A percentile compares a stretch with the other conserved stretches of the same genome.
These are phyloP conservation scores for Canavalia ensiformis DNA, from an alignment of 306 rosid genomes.

Conservation along the genomic window DNA sequence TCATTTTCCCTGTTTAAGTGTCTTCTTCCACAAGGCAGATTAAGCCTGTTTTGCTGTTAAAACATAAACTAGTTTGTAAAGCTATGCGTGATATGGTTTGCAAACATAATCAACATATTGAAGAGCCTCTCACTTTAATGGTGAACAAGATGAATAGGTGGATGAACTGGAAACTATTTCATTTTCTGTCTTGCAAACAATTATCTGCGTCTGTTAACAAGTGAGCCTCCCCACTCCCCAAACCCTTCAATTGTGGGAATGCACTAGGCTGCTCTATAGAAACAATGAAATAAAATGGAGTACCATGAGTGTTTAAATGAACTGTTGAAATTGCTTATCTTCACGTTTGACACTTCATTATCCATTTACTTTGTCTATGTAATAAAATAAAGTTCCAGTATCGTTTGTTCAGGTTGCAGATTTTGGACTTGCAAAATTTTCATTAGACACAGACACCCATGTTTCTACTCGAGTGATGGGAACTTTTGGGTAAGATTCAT, in stretches of 20 bases:
- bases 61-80: not conserved
- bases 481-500: slow-evolving; percentile 67
- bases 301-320: slow-evolving; percentile 19
- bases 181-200: not conserved
- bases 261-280: not conserved
- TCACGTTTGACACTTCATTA: slow-evolving; percentile 13
- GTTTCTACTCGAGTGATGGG: slow-evolving; percentile 81
- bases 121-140: not conserved
- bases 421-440: slow-evolving; percentile 74
- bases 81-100: not conserved
- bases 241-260: not conserved
- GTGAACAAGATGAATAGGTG: slow-evolving; percentile 15
- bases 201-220: slow-evolving; percentile 8
- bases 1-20: slow-evolving; percentile 14
- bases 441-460: slow-evolving; percentile 66
- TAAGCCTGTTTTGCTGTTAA: slow-evolving; percentile 3
- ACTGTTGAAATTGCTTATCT: not conserved
- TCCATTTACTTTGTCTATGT: not conserved
- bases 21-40: not conserved
- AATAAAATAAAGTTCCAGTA: not conserved
- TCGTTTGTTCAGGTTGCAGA: slow-evolving; percentile 64
- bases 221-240: not conserved
- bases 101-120: slow-evolving; percentile 19
- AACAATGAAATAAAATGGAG: slow-evolving; percentile 2
- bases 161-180: not conserved